Base-by-base conservation (phyloP, 805 yeast species). In the Hanseniaspora taiwanica region DNA sequence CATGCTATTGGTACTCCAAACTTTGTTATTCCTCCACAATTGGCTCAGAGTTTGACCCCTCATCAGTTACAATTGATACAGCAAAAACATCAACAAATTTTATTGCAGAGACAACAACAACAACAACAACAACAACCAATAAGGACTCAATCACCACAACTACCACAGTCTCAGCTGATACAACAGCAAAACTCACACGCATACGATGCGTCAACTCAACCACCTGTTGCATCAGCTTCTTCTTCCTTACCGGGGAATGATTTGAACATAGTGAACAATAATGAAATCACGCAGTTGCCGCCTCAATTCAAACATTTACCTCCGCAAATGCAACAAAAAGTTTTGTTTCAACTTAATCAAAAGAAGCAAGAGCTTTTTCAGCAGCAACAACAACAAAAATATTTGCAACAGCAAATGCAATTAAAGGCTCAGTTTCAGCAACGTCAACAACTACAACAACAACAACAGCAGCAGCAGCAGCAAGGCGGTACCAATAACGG, bases 1-100 rank as follows among this genome's bases (percentile, higher is more conserved):
- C 23, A 54, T 35, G 54, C 54, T 33, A 53, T 58, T 23, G 63
- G 63, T 14, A 58, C 62, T 3, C 59, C 62, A 13, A 46, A 57
- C 5, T 58, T 58, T 37, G 55, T 48, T 38, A 48, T 58, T 24
- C 62, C 63, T 19, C 53, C 50, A 12, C 53, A 55, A n/a, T 47
- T 58, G 20, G 40, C 56, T 13, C 60, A 56, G 42, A 51, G 51
- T 36, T 41, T 58, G 33, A 50, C 55, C 1, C 57, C 55, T 31
- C 52, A 47, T n/a, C 62, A 56, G 41, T 42, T 56, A 21, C 58
- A 52, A 36, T 48, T 54, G 51, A 56, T 56, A 14, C 62, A 59
- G 40, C 61, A 56, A 36, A 52, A 53, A 39, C 62, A 58, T 42
- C 60, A 58, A 33, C 62, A 56, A 40, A 25, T 55, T 20, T 39